Evolutionary conservation across 345 rosid genomes (phyloP), one percentile per base, ranked within the genome.

Genomic region (Eucalyptus curtisii): DNA sequence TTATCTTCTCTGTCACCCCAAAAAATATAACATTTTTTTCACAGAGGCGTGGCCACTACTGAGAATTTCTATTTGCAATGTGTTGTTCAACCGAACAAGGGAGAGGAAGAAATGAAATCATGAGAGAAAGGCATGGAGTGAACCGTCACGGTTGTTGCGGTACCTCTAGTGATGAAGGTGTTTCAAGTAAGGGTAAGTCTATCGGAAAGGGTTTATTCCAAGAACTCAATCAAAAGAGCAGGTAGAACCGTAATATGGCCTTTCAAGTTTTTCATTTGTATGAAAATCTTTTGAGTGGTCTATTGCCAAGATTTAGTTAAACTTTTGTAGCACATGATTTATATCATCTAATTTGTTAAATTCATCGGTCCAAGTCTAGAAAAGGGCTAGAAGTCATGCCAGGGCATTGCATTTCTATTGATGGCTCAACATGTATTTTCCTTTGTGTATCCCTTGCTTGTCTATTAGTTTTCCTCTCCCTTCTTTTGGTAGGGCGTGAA

Each of bases 31-130:
- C 53, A 50, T 50, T 17, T 50, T 50, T 17, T 50, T 50, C 19
- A 17, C 2, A 17, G 0, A 17, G 53, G 22, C 22, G 1, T 17
- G 53, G 0, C 53, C 22, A 17, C 22, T 50, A 17, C 22, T 15
- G 9, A 50, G 22, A 17, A 50, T 17, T 50, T 50, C 53, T 4
- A 1, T 50, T 17, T 50, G 53, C 1, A 50, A 50, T 50, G 53
- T 50, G 22, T 50, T 50, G 8, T 17, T 50, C 53, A 6, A 50
- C 53, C 22, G 1, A 42, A 42, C 44, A 42, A 42, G 44, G 44
- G 44, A 42, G 8, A 42, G 44, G 44, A 42, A 42, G 7, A 42
- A 42, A 42, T 7, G 44, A 42, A 42, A 42, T 42, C 44, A 42
- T 42, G 44, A 42, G 44, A 50, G 9, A 50, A 49, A 49, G 52